These are phyloP conservation scores for Hanseniaspora vineae DNA, from an alignment of 805 yeast species.

Conservation along the genomic window DNA sequence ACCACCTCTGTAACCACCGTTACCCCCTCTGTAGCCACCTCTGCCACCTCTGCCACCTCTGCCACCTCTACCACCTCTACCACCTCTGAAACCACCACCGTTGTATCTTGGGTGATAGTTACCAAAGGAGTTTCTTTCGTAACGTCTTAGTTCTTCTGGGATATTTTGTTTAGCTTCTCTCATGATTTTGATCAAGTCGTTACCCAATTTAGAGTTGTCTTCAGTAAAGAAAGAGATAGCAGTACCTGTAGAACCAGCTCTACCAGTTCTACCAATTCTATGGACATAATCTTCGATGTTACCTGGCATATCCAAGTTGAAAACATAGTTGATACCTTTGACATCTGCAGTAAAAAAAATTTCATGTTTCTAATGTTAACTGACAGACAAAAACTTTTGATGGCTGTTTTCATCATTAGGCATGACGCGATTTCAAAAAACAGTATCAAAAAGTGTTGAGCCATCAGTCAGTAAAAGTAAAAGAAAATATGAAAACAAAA, in stretches of 20 bases:
- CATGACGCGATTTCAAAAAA: too few relatives aligned
- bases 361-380: background rate
- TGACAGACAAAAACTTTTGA: slow-evolving; percentile 7
- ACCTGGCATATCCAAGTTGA: slow-evolving; percentile 96
- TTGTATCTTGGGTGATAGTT: slow-evolving; percentile 43
- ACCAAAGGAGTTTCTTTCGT: slow-evolving; percentile 67
- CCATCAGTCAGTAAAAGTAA: too few relatives aligned
- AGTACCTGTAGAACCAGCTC: slow-evolving; percentile 95
- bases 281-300: slow-evolving; percentile 98
- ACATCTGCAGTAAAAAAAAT: slow-evolving; percentile 48
- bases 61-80: slow-evolving; percentile 37
- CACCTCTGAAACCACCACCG: slow-evolving; percentile 38
- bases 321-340: slow-evolving; percentile 88
- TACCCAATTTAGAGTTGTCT: slow-evolving; percentile 77
- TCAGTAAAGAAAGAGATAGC: slow-evolving; percentile 91
- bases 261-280: slow-evolving; percentile 98
- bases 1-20: slow-evolving; percentile 29
- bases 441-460: background rate
- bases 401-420: slow-evolving; percentile 6
- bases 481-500: background rate
- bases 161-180: slow-evolving; percentile 90
- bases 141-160: slow-evolving; percentile 66
- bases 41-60: slow-evolving; percentile 29
- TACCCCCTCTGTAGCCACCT: slow-evolving; percentile 29
- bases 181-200: slow-evolving; percentile 78